phyloP scores from a whole-genome alignment of 2,329 filamentous ascomycete genomes.

The Beauveria sp. region DNA sequence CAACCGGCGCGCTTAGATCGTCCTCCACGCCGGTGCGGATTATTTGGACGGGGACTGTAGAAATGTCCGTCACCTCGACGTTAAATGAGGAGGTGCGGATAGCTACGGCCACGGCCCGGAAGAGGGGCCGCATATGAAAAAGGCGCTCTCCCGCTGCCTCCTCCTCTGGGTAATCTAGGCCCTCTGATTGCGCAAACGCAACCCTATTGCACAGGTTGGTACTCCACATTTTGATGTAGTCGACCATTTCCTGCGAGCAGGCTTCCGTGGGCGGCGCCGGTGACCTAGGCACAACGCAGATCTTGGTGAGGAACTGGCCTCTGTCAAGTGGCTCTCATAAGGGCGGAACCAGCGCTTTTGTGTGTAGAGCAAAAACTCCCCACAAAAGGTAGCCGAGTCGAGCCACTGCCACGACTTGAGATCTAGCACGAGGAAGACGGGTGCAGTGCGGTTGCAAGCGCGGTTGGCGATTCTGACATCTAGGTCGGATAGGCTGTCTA shows the following conservation, averaged over 20 bases:
- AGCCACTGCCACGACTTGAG: not conserved
- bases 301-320: not conserved
- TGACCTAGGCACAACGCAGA: not conserved
- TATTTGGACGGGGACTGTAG: not conserved
- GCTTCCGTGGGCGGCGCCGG: not conserved
- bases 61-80: not conserved
- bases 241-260: not conserved
- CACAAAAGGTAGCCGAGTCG: not conserved
- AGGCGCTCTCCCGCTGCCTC: not conserved
- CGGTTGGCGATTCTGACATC: not conserved
- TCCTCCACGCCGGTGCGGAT: not conserved
- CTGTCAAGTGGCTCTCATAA: not conserved
- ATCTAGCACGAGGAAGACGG: not conserved
- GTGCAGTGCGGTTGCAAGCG: slow-evolving; percentile 1
- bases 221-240: not conserved
- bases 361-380: not conserved
- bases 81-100: not conserved
- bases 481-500: not conserved
- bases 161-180: not conserved
- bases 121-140: not conserved
- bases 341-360: not conserved
- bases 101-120: not conserved
- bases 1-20: not conserved
- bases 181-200: not conserved
- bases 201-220: not conserved